Conservation (phyloP, 2,329 filamentous ascomycete genomes). For the Gnomoniopsis sp. region DNA sequence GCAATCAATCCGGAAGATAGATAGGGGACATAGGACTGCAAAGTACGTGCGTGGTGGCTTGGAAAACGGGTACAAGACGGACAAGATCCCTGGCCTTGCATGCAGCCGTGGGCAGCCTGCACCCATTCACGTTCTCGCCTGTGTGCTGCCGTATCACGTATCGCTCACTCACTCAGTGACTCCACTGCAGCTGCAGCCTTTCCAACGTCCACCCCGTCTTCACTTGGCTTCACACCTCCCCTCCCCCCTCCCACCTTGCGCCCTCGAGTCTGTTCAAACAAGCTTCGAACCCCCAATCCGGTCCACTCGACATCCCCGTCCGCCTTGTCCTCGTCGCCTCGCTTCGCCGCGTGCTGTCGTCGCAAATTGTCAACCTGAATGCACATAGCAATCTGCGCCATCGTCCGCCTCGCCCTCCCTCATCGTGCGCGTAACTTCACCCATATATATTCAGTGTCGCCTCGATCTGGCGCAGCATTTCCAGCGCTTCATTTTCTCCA, state of each 20-base stretch:
- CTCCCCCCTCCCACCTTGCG: constrained; percentile 1
- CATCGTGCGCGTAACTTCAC: not conserved
- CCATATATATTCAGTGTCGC: constrained; percentile 16
- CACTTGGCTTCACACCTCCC: not conserved
- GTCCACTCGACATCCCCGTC: constrained; percentile 3
- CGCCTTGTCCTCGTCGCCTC: constrained; percentile 10
- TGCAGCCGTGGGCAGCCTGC: too few relatives aligned
- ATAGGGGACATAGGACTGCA: too few relatives aligned
- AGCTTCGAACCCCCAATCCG: constrained; percentile 9
- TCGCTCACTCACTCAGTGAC: too few relatives aligned
- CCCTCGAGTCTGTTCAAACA: not conserved
- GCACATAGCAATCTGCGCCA: constrained; percentile 11
- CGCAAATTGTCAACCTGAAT: constrained; percentile 10
- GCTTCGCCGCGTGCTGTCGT: not conserved
- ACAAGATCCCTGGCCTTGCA: too few relatives aligned
- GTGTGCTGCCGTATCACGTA: too few relatives aligned
- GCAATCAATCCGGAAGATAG: too few relatives aligned
- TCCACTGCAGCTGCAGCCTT: too few relatives aligned
- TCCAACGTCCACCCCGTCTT: not conserved
- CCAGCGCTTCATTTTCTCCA: not conserved
- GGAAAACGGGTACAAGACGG: too few relatives aligned
- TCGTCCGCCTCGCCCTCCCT: constrained; percentile 9
- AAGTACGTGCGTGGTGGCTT: too few relatives aligned
- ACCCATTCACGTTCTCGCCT: too few relatives aligned
- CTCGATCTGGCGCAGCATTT: not conserved